Percentiles rank a stretch among this genome's conserved stretches.
Conservation (phyloP, 2,329 filamentous ascomycete genomes). For the Pseudogymnoascus verrucosus region DNA sequence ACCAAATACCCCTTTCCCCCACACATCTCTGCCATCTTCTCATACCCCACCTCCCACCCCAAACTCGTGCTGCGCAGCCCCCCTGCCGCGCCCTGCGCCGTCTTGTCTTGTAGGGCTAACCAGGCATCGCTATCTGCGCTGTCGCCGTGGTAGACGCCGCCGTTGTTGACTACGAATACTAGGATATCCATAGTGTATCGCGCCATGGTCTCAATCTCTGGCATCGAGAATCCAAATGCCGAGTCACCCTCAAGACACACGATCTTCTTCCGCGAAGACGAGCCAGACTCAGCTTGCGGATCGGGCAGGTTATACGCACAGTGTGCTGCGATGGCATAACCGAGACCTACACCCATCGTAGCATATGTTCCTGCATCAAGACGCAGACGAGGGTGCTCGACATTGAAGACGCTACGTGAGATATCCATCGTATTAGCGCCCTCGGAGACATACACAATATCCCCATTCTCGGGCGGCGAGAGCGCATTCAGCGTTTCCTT, state of each 20-base stretch:
- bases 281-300: conserved; percentile 28
- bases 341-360: conserved; percentile 51
- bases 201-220: conserved; percentile 50
- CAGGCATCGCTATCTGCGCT: conserved; percentile 33
- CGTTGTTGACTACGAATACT: conserved; percentile 50
- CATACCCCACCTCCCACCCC: conserved; percentile 46
- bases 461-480: conserved; percentile 36
- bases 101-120: conserved; percentile 36
- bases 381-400: conserved; percentile 45
- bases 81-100: conserved; percentile 21
- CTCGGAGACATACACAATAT: conserved; percentile 48
- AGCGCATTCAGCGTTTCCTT: conserved; percentile 39
- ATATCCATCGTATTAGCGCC: conserved; percentile 56
- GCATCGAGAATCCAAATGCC: conserved; percentile 46
- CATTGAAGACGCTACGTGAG: conserved; percentile 44
- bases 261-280: conserved; percentile 38
- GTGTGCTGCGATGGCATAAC: conserved; percentile 48
- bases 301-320: conserved; percentile 43
- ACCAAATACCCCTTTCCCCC: conserved; percentile 46
- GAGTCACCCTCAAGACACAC: conserved; percentile 48
- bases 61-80: conserved; percentile 42
- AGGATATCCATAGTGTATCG: conserved; percentile 45
- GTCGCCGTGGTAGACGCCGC: conserved; percentile 42
- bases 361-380: conserved; percentile 52
- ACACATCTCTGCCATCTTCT: conserved; percentile 46